Evolutionary conservation across 306 rosid genomes (phyloP), one percentile per base, ranked within the genome.

Genomic region (Vigna reflexopilosa): DNA sequence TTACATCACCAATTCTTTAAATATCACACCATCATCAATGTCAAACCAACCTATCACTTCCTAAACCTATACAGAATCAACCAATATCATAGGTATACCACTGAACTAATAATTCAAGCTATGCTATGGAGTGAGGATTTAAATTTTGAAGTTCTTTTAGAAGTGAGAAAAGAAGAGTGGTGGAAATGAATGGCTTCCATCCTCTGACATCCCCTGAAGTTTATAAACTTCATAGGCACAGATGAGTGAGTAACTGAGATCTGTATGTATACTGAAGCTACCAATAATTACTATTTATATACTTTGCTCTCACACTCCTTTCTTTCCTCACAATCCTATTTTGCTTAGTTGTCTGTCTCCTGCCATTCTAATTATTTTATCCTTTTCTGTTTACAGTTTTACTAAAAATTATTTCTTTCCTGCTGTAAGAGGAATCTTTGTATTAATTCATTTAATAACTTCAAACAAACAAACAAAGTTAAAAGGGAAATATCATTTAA

Each of bases 301-400:
- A 38, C 45, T 6, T 70, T 38, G 24, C 28, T 0, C 56, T 47
- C 22, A 62, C 70, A 44, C 64, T 54, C 22, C 22, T 63, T 63
- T 38, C 58, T 82, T 78, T 38, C 54, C 86, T 77, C 73, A 34
- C 77, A 26, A 72, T 73, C 77, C 49, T 40, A 1, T 50, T 78
- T 59, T 80, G 57, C 77, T 58, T 72, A 38, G 68, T 70, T 57
- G 72, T 71, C 32, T 65, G 72, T 71, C 32, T 17, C 10, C 56
- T 40, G 26, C 42, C 26, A 32, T 34, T 51, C 50, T 40, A 78
- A 26, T 67, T 36, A 36, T 42, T 20, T 11, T 6, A 13, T 32
- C 2, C 2, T 28, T 7, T 34, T 20, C 2, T 13, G 4, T 1
- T 7, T 12, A 4, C 2, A 52, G n/a, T 71, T 71, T 51, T 19